These are phyloP conservation scores for Vicia faba DNA, from an alignment of 306 rosid genomes.

Conservation along the genomic window DNA sequence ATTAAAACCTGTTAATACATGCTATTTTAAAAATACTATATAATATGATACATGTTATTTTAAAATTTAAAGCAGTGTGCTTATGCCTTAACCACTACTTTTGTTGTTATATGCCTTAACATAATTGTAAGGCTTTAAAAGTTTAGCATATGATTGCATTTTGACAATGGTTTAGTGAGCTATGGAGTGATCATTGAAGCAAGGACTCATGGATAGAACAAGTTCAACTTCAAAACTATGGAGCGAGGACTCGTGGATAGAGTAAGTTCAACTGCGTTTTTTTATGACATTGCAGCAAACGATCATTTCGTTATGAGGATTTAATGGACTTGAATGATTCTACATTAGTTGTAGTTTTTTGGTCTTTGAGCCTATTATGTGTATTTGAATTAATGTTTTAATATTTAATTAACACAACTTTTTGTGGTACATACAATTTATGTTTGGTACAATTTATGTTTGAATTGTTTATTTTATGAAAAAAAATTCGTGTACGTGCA, in stretches of 20 bases:
- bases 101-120: constrained; percentile 54
- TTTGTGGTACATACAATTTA: too few relatives aligned
- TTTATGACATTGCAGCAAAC: constrained; percentile 74
- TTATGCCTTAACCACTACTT: constrained; percentile 41
- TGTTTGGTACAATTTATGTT: too few relatives aligned
- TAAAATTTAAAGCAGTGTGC: constrained; percentile 9
- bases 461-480: too few relatives aligned
- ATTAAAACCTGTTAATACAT: too few relatives aligned
- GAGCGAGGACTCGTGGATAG: too few relatives aligned
- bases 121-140: constrained; percentile 50
- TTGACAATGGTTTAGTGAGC: constrained; percentile 52
- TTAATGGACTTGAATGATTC: constrained; percentile 67
- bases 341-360: constrained; percentile 48
- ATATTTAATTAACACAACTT: too few relatives aligned
- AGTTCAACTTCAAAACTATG: constrained; percentile 19
- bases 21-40: too few relatives aligned
- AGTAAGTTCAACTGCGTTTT: constrained; percentile 59
- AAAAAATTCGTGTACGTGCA: too few relatives aligned
- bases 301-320: constrained; percentile 74
- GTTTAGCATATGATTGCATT: constrained; percentile 49
- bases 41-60: constrained; percentile 1
- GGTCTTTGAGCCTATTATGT: too few relatives aligned
- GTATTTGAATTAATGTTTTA: too few relatives aligned
- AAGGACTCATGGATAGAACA: constrained; percentile 69
- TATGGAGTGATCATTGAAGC: constrained; percentile 78